These are phyloP conservation scores for Isatis lusitanica DNA, from an alignment of 441 rosid species.

Conservation along the genomic window DNA sequence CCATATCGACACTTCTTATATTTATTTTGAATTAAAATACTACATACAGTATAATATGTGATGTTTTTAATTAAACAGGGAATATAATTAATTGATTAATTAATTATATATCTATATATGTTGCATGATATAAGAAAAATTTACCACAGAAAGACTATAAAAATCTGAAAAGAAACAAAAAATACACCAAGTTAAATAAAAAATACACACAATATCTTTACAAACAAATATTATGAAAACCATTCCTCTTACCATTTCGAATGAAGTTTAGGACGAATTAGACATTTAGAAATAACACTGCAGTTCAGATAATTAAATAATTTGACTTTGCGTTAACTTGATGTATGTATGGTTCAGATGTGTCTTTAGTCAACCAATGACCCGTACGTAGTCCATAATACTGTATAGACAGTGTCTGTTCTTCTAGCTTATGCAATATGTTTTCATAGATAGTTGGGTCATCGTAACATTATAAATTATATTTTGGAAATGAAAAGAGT, in stretches of 20 bases:
- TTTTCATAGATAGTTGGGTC: constrained; percentile 19
- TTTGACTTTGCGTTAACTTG: too few species aligned
- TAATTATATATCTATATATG: not conserved
- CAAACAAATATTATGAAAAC: not conserved
- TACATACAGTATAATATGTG: not conserved
- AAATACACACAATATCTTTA: not conserved
- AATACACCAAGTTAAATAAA: too few species aligned
- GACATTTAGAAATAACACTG: not conserved
- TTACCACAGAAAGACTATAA: not conserved
- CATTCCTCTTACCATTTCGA: not conserved
- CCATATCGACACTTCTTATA: constrained; percentile 23
- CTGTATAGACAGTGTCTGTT: not conserved
- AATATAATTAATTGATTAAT: not conserved
- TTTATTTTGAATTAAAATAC: not conserved
- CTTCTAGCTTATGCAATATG: not conserved
- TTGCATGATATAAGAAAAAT: not conserved
- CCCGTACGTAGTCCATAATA: constrained; percentile 24
- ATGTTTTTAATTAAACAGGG: not conserved
- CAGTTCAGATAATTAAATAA: not conserved
- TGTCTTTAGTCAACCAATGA: constrained; percentile 27
- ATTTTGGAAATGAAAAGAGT: not conserved
- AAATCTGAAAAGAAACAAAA: not conserved
- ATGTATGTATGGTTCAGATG: constrained; percentile 25
- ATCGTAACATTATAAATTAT: not conserved
- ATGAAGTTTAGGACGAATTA: not conserved